Base-by-base conservation (phyloP, 441 rosid species). In the Populus hybrid region DNA sequence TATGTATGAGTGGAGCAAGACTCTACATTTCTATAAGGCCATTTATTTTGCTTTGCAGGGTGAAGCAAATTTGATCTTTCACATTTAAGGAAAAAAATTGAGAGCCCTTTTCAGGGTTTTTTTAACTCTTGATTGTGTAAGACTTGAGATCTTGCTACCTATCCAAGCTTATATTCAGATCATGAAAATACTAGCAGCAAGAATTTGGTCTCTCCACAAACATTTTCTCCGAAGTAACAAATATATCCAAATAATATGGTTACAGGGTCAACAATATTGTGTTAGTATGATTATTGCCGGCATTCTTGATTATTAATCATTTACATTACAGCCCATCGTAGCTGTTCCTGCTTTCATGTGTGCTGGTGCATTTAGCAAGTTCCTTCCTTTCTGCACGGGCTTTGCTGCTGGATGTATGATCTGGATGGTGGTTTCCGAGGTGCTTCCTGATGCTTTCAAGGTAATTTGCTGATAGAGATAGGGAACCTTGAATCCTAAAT, bases 341-440 rank as follows among this genome's bases (percentile, higher is more conserved):
- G 99, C 98, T 31, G 98, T 97, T 86, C 99, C 99, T 74, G 92
- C 98, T 12, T 97, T 94, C 78, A 89, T 97, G 64, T 97, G 99
- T 67, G 99, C 99, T 33, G 99, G 91, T 89, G 92, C 98, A 50
- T 97, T 97, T 79, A 92, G 86, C 90, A 97, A 94, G 81, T 87
- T 94, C 83, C 89, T 94, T 77, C 99, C 99, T 66, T 97, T 97
- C 81, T 97, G 99, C 77, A 94, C 99, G 66, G 99, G 99, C 76
- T 97, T 97, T 88, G 99, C 99, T 69, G 99, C 99, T 83, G 99
- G 99, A 50, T 97, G 99, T 81, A 97, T 97, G 99, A 92, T 97
- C 67, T 94, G 99, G 99, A 97, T 97, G 99, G 99, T 97, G 74
- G 84, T 97, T 85, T 99, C 99, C 63, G 99, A 97, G 87, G 99